Evolutionary conservation across 2,329 filamentous ascomycete genomes (phyloP).

Genomic region (Mycosphaerella arachidis): DNA sequence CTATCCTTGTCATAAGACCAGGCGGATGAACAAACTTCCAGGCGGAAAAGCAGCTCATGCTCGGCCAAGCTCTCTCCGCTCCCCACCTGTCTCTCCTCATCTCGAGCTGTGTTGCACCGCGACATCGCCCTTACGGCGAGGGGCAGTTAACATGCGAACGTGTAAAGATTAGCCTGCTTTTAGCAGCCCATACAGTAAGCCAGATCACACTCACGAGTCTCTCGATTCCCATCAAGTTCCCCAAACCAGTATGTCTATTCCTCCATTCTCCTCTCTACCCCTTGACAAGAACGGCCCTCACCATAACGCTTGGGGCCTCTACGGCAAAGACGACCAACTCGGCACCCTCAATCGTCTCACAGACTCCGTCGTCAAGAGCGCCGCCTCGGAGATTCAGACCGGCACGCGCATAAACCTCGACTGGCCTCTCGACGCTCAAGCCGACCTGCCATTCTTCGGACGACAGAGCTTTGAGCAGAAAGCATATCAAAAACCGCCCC

Average conservation of each 20-base stretch:
- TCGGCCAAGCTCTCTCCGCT: slow-evolving; percentile 9
- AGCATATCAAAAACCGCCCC: slow-evolving; percentile 49
- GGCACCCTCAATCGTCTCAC: slow-evolving; percentile 60
- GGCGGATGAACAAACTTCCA: neutral
- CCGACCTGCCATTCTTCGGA: slow-evolving; percentile 51
- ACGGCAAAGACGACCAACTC: slow-evolving; percentile 52
- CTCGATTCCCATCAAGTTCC: slow-evolving; percentile 6
- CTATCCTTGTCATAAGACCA: neutral
- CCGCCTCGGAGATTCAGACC: slow-evolving; percentile 49
- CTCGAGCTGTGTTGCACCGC: slow-evolving; percentile 4
- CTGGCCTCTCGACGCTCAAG: slow-evolving; percentile 55
- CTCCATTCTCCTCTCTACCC: slow-evolving; percentile 47
- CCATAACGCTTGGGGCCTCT: slow-evolving; percentile 37
- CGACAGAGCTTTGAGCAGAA: slow-evolving; percentile 53
- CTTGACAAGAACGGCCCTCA: slow-evolving; percentile 46
- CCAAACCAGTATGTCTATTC: slow-evolving; percentile 32
- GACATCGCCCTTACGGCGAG: slow-evolving; percentile 7
- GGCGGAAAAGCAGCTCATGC: neutral
- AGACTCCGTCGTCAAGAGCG: slow-evolving; percentile 48
- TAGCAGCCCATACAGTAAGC: neutral
- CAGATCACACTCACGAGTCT: neutral
- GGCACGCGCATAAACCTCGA: slow-evolving; percentile 57
- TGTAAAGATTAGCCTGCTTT: neutral
- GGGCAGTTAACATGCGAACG: neutral
- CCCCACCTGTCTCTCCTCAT: slow-evolving; percentile 5